Evolutionary conservation across 176 grass and related monocot species (phyloP), one percentile per base, ranked within the genome.

Genomic region (Cenchrus americanus): DNA sequence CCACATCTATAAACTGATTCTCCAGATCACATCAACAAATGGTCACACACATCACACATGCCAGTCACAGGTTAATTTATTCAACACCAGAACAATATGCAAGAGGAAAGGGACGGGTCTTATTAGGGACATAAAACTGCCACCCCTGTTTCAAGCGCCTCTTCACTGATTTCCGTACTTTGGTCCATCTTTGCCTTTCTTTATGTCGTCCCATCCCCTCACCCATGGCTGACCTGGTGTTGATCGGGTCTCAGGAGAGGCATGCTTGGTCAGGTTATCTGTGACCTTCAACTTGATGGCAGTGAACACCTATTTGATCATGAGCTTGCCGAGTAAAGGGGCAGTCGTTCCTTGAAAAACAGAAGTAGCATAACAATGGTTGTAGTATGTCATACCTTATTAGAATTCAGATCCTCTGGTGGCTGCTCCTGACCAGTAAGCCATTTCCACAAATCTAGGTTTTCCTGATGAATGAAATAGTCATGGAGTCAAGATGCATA

Each of bases 371-470:
- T 9, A 79, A 76, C 7, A 57, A 59, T 2, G 44, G 40, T 54
- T 51, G 34, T 27, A 22, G 13, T 78, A 83, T 84, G 62, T 6
- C 83, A 75, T 99, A 99, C 93, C 19, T 61, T 89, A 78, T 99
- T 96, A 59, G 60, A 50, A 26, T 84, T 92, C 21, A 99, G 66
- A 62, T 62, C 41, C 46, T 96, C 86, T 26, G 93, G 96, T 71
- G 93, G 78, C 82, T 96, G 86, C 83, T 94, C 96, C 86, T 99
- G 96, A 65, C 84, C 84, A 59, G 87, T 96, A 44, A 99, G 85
- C 96, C 96, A 99, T 53, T 96, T 99, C 96, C 96, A 94, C 64
- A 99, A 81, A 83, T 99, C 91, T 80, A 93, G 93, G 73, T 99
- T 96, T 81, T 99, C 96, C 93, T 99, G 91, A 79, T 88, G 55